phyloP scores from a whole-genome alignment of 208 protist genomes.

The Acanthamoeba sp. region DNA sequence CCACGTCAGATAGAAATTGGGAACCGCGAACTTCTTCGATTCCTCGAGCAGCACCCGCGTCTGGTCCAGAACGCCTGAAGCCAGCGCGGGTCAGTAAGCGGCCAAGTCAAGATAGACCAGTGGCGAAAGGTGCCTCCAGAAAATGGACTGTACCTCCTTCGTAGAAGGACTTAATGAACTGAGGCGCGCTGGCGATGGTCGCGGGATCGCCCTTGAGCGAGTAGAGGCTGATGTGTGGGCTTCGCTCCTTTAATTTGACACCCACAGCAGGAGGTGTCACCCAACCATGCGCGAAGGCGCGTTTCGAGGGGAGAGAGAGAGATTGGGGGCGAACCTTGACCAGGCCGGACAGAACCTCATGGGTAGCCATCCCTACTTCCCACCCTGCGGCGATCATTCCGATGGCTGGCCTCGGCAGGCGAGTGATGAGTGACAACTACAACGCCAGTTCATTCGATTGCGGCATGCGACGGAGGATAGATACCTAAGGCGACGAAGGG shows the following conservation, averaged over 20 bases:
- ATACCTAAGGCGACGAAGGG: background rate
- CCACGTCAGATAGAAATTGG: conserved; percentile 2
- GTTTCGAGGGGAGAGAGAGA: background rate
- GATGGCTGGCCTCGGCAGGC: background rate
- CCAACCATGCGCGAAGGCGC: background rate
- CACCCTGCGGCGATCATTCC: background rate
- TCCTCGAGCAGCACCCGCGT: background rate
- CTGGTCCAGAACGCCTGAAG: background rate
- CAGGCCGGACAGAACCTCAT: background rate
- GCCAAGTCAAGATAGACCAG: background rate
- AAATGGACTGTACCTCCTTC: background rate
- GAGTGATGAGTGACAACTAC: background rate
- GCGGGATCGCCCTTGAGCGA: conserved; percentile 24
- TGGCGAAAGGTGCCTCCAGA: background rate
- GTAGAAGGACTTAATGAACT: conserved; percentile 5
- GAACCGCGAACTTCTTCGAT: background rate
- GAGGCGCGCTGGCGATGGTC: background rate
- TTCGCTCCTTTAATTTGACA: background rate
- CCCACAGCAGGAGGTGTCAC: background rate
- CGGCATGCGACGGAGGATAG: background rate
- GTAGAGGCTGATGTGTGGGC: background rate
- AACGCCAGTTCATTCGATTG: background rate
- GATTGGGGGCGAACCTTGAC: background rate
- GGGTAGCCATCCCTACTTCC: conserved; percentile 8
- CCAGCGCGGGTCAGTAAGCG: background rate